These are phyloP conservation scores for Solanum arcanum DNA, from an alignment of 257 asterid species.

Conservation along the genomic window DNA sequence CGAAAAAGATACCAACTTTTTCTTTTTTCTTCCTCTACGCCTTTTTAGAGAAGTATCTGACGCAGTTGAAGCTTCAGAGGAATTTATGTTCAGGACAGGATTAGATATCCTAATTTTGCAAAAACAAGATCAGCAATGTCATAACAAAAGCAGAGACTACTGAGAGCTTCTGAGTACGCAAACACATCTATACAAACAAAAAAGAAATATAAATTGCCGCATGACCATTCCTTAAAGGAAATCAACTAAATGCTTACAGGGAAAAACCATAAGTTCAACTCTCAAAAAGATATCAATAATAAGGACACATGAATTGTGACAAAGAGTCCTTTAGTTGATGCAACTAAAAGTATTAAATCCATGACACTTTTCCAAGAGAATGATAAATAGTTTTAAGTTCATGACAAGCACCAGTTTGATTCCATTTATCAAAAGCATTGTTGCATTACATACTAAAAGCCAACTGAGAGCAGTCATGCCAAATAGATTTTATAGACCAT, in stretches of 20 bases:
- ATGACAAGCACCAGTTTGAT: neutral
- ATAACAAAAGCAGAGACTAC: neutral
- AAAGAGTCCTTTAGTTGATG: neutral
- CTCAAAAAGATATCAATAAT: neutral
- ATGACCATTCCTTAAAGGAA: neutral
- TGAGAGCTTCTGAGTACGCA: neutral
- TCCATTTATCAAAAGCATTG: neutral
- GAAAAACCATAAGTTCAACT: neutral
- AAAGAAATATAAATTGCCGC: neutral
- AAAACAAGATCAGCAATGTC: neutral
- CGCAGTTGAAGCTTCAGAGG: slow-evolving; percentile 28
- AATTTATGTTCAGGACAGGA: slow-evolving; percentile 31
- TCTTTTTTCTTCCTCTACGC: slow-evolving; percentile 63
- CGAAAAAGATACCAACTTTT: slow-evolving; percentile 45
- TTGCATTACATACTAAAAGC: neutral
- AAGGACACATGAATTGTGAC: neutral
- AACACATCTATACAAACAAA: neutral
- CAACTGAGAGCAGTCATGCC: neutral
- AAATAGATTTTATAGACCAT: neutral
- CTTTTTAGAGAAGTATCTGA: slow-evolving; percentile 30
- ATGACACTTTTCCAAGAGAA: neutral
- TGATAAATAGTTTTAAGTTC: neutral
- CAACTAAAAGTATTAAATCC: neutral
- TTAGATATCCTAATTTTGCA: slow-evolving; percentile 38
- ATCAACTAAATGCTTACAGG: neutral